Evolutionary conservation across 228 moss, liverwort and hornwort genomes (phyloP).

Genomic region (Sphagnum magellanicum): DNA sequence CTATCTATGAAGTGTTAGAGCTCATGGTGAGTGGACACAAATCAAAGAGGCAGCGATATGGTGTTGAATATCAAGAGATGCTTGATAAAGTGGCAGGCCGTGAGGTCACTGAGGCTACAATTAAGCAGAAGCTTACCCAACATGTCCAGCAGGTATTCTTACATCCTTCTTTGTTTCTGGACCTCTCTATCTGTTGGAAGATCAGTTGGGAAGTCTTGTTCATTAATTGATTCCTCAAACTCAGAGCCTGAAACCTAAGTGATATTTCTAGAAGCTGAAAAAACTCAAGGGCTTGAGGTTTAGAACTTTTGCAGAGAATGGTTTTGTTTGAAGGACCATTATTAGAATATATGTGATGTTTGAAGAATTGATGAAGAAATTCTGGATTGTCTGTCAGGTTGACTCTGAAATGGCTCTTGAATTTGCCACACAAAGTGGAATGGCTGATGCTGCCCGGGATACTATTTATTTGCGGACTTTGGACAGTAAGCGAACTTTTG

Average conservation of each 20-base stretch:
- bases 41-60: constrained; percentile 60
- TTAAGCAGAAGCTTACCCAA: constrained; percentile 78
- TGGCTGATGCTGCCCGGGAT: constrained; percentile 85
- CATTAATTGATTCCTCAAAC: too few species aligned
- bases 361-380: too few species aligned
- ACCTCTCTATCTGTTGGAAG: too few species aligned
- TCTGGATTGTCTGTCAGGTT: constrained; percentile 34
- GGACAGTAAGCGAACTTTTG: constrained; percentile 41
- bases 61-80: constrained; percentile 57
- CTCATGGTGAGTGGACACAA: constrained; percentile 55
- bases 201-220: too few species aligned
- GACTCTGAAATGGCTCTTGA: constrained; percentile 99
- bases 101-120: constrained; percentile 66
- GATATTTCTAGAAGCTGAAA: too few species aligned
- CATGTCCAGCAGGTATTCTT: constrained; percentile 81
- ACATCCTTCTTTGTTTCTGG: background rate
- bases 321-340: too few species aligned
- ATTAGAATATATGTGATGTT: too few species aligned
- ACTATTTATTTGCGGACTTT: constrained; percentile 55
- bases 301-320: too few species aligned
- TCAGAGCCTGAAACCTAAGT: too few species aligned
- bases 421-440: constrained; percentile 91
- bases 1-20: constrained; percentile 80
- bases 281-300: too few species aligned
- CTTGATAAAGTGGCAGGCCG: constrained; percentile 58